A percentile compares a stretch with the other conserved stretches of the same genome.
Evolutionary conservation across 192 early-diverging fungal genomes (phyloP).

Genomic region (Coemansia sp.): DNA sequence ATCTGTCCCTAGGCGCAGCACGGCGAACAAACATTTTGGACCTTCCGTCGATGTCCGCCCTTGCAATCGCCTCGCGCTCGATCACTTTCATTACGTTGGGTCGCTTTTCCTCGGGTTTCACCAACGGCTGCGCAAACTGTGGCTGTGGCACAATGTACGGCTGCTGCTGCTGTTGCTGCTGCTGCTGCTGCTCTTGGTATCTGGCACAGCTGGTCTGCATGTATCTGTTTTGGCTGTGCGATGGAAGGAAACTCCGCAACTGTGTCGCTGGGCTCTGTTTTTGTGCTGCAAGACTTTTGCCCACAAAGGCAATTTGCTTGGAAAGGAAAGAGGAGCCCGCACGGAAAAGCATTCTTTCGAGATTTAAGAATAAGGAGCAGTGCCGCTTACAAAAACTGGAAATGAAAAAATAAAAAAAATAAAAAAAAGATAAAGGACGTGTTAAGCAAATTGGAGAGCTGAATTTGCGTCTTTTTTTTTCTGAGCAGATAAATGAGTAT

Average conservation of each 20-base stretch:
- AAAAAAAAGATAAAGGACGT: neutral
- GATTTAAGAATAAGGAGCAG: no score
- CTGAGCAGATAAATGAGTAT: no score
- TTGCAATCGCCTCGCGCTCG: constrained; percentile 60
- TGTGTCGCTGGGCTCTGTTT: neutral
- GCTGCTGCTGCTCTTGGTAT: neutral
- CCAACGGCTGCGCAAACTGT: constrained; percentile 45
- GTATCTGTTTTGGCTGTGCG: neutral
- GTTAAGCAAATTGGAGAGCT: no score
- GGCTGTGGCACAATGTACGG: constrained; percentile 52
- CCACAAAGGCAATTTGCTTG: neutral
- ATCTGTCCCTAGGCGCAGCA: constrained; percentile 56
- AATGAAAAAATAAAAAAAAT: neutral
- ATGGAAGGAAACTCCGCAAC: neutral
- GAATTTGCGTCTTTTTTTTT: no score
- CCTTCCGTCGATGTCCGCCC: constrained; percentile 59
- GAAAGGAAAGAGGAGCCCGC: neutral
- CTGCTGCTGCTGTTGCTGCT: constrained; percentile 8
- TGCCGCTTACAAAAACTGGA: no score
- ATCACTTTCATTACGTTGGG: constrained; percentile 68
- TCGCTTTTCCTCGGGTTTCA: constrained; percentile 38
- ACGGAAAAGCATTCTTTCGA: no score
- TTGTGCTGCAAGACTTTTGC: neutral
- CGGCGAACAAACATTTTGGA: constrained; percentile 63
- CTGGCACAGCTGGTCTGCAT: neutral